Base-by-base conservation (phyloP, 345 rosid species). In the Eucalyptus cladocalyx region DNA sequence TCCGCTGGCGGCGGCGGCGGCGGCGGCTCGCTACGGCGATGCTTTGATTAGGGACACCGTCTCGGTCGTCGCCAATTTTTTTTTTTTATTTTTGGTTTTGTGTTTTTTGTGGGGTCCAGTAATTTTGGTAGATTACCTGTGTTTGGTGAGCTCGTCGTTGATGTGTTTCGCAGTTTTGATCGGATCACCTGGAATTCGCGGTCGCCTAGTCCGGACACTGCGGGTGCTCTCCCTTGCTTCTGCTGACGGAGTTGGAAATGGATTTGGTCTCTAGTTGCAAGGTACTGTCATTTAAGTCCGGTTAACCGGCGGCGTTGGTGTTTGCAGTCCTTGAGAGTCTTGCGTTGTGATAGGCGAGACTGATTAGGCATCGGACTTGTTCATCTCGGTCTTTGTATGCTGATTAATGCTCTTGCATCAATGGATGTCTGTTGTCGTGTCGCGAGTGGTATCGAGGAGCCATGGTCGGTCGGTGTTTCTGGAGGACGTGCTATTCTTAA, bases 181-280 rank as follows among this genome's bases (percentile, higher is more conserved):
- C 87, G 87, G 88, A 87, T 89, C 90, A 89, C 90, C 83, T 89
- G 90, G 47, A 40, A 76, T 76, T 76, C 23, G 83, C 47, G 45
- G 83, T 23, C 47, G 9, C 45, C 5, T 21, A 37, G 83, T 21
- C 47, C 16, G 28, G 47, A 76, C 47, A 19, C 47, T 40, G 24
- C 24, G 9, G 37, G 47, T 24, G 85, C 16, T 88, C 42, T 13
- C 50, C 42, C 48, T 37, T 37, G 18, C 18, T 86, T 81, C 40
- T 30, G 76, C 67, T 43, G 19, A 49, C 32, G 58, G 32, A 69
- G 87, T 18, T 48, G 90, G 92, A 91, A 87, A 97, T 97, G 99
- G 99, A 97, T 94, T 94, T 95, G 94, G 96, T 92, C 37, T 89
- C 92, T 88, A 91, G 91, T 89, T 97, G 99, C 94, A 95, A 95